These are phyloP conservation scores for Pythium angustatum DNA, from an alignment of 352 stramenopile species.

Conservation along the genomic window DNA sequence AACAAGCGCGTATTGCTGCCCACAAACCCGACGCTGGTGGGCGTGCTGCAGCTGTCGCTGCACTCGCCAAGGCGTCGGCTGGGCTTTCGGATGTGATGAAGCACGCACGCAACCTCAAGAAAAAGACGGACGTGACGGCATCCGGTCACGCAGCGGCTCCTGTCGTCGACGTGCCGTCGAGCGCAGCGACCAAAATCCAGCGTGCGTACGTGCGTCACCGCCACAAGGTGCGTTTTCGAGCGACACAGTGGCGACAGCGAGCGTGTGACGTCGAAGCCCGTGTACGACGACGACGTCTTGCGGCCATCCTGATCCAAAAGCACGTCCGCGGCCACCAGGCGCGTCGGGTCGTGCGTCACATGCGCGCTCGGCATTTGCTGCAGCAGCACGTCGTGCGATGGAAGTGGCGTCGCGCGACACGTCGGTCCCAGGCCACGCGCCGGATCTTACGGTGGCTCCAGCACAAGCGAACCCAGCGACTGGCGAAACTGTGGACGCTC, in stretches of 20 bases:
- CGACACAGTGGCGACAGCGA: conserved; percentile 29
- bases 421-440: conserved; percentile 26
- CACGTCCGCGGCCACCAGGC: conserved; percentile 34
- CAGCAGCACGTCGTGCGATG: conserved; percentile 33
- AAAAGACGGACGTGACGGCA: too few relatives aligned
- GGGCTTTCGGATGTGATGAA: conserved; percentile 17
- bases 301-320: conserved; percentile 42
- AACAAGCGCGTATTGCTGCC: conserved; percentile 18
- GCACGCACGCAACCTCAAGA: conserved; percentile 15
- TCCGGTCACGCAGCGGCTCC: not conserved
- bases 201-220: conserved; percentile 33
- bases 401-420: conserved; percentile 37
- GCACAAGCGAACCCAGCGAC: conserved; percentile 34
- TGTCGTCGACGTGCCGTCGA: not conserved
- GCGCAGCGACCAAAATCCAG: conserved; percentile 29
- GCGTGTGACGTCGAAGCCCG: conserved; percentile 37
- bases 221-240: conserved; percentile 12
- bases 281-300: conserved; percentile 28
- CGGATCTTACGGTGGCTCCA: conserved; percentile 46
- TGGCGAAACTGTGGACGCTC: conserved; percentile 39
- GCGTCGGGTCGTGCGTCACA: conserved; percentile 23
- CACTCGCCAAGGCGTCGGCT: conserved; percentile 11
- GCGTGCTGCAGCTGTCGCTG: not conserved
- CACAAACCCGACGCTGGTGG: not conserved
- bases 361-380: conserved; percentile 36